Conservation (phyloP, 2,329 filamentous ascomycete species). For the Xylariaceae sp. region DNA sequence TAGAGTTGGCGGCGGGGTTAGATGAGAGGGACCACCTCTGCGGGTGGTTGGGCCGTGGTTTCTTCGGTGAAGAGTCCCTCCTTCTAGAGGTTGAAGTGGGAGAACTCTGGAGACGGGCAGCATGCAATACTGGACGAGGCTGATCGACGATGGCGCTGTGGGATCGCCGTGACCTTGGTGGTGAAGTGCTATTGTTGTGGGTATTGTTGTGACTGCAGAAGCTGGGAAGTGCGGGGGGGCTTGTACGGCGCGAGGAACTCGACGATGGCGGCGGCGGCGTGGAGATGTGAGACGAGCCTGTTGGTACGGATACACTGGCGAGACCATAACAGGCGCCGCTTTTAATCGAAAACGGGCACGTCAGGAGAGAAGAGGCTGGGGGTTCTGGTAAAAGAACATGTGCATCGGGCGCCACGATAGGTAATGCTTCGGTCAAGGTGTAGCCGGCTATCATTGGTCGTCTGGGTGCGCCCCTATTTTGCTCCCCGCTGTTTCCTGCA, state of each 20-base stretch:
- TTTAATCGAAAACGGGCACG: constrained; percentile 8
- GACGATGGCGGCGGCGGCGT: constrained; percentile 8
- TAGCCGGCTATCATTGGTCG: constrained; percentile 30
- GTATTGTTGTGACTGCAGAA: constrained; percentile 2
- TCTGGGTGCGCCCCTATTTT: constrained; percentile 30
- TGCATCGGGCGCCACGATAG: constrained; percentile 26
- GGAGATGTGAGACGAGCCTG: constrained; percentile 14
- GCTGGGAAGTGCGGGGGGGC: constrained; percentile 8
- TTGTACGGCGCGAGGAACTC: not conserved
- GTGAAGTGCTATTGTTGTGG: constrained; percentile 19
- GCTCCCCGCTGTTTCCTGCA: constrained; percentile 17
- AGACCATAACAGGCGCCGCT: constrained; percentile 21
- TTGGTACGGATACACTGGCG: constrained; percentile 24
- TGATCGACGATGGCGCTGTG: constrained; percentile 22
- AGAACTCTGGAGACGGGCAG: constrained; percentile 45
- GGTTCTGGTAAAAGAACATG: constrained; percentile 18
- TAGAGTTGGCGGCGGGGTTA: constrained; percentile 44
- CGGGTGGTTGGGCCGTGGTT: constrained; percentile 34
- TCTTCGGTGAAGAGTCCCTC: constrained; percentile 27
- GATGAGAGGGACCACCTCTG: constrained; percentile 35
- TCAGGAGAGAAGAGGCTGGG: constrained; percentile 9
- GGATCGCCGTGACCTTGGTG: constrained; percentile 24
- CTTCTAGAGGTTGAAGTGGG: constrained; percentile 32
- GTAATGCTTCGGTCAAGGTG: constrained; percentile 27
- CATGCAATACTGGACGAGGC: constrained; percentile 41